Conservation (phyloP, 2,329 filamentous ascomycete species). For the Leptographium wingfieldii region DNA sequence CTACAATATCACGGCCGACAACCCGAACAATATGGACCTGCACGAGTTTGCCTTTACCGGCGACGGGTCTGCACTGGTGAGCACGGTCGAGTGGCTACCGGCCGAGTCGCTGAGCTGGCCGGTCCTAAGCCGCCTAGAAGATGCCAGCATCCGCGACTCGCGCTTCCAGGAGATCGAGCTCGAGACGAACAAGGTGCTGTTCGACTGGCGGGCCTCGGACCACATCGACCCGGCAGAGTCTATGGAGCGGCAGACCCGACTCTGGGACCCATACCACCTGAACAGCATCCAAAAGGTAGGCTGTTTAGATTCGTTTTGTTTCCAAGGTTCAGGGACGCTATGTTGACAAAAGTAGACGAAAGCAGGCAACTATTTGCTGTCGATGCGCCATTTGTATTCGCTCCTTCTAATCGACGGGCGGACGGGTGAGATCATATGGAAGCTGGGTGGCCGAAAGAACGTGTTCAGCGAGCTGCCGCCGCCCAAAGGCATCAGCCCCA, state of each 20-base stretch:
- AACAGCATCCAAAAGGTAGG: constrained; percentile 31
- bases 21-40: constrained; percentile 35
- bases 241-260: not conserved
- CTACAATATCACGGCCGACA: constrained; percentile 22
- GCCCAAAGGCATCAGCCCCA: constrained; percentile 5
- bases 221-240: constrained; percentile 22
- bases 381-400: constrained; percentile 27
- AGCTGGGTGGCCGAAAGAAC: constrained; percentile 29
- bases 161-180: constrained; percentile 40
- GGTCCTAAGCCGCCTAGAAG: constrained; percentile 29
- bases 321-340: not conserved
- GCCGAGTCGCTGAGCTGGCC: constrained; percentile 31
- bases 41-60: constrained; percentile 44
- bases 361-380: constrained; percentile 32
- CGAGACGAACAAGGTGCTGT: constrained; percentile 39
- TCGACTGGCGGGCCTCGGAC: constrained; percentile 46
- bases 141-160: constrained; percentile 37
- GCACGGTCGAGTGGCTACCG: constrained; percentile 38
- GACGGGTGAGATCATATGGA: constrained; percentile 32
- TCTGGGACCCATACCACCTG: constrained; percentile 38
- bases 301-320: not conserved
- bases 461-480: constrained; percentile 24
- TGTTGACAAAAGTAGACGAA: constrained; percentile 13
- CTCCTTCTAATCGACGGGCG: constrained; percentile 27
- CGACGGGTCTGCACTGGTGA: constrained; percentile 38